Conservation (phyloP, 2,329 filamentous ascomycete genomes). For the Exophiala viscosa region DNA sequence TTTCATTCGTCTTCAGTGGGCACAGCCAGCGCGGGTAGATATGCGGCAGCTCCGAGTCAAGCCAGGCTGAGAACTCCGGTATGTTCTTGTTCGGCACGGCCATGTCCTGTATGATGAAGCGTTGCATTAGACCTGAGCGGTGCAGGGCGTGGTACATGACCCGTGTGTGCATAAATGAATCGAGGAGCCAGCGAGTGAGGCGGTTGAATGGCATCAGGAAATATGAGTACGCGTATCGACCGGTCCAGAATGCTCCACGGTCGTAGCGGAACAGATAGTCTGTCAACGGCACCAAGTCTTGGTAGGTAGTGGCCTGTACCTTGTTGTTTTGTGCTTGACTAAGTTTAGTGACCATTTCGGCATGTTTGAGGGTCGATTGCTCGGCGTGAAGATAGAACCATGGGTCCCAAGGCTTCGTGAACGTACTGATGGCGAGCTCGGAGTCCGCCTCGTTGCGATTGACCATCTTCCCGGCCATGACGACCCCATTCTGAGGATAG, state of each 20-base stretch:
- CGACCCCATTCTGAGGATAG: constrained; percentile 47
- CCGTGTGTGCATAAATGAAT: constrained; percentile 59
- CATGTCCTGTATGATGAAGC: constrained; percentile 62
- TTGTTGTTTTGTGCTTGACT: background rate
- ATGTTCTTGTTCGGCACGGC: constrained; percentile 54
- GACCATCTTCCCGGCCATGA: constrained; percentile 59
- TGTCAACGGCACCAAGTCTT: constrained; percentile 32
- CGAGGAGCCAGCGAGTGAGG: constrained; percentile 56
- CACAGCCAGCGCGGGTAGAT: constrained; percentile 60
- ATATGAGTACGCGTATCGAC: constrained; percentile 58
- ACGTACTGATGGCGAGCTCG: constrained; percentile 18
- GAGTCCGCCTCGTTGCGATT: constrained; percentile 36
- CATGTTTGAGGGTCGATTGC: constrained; percentile 1
- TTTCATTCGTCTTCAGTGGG: constrained; percentile 37
- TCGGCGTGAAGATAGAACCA: constrained; percentile 50
- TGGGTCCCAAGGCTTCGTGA: constrained; percentile 38
- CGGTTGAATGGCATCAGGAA: constrained; percentile 59
- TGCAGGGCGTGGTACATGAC: constrained; percentile 63
- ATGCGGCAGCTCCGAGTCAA: constrained; percentile 38
- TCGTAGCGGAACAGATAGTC: constrained; percentile 51
- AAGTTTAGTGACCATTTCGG: background rate
- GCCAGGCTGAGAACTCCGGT: constrained; percentile 52
- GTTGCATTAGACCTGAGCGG: constrained; percentile 51
- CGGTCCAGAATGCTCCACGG: constrained; percentile 63
- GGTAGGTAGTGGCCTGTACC: background rate